Conservation (phyloP, 1,284 basidiomycete species). For the Trametes pubescens region DNA sequence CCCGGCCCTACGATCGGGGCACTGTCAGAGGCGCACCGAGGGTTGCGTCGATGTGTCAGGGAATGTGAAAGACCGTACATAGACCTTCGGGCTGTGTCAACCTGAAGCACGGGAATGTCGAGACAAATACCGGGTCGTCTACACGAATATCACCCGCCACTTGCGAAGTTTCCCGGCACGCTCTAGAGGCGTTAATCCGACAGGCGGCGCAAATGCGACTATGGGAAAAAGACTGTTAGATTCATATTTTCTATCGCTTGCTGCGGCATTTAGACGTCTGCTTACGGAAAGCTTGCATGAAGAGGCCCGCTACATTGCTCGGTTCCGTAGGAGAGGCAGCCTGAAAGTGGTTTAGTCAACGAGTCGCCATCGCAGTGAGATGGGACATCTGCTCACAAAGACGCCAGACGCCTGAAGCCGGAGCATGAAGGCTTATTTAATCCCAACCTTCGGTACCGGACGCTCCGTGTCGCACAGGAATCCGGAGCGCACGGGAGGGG, state of each 20-base stretch:
- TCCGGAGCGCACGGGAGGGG: background rate
- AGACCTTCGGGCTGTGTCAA: constrained; percentile 1
- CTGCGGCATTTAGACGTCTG: background rate
- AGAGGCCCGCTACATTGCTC: background rate
- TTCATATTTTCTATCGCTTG: background rate
- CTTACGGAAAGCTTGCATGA: background rate
- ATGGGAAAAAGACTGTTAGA: background rate
- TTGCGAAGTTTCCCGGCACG: background rate
- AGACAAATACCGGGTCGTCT: background rate
- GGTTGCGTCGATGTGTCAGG: background rate
- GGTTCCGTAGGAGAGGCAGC: background rate
- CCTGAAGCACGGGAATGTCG: background rate
- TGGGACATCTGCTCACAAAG: background rate
- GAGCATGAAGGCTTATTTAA: background rate
- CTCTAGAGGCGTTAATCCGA: background rate
- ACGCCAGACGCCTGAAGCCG: background rate
- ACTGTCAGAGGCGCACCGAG: background rate
- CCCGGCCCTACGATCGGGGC: background rate
- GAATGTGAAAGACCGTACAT: background rate
- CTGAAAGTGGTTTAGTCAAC: background rate
- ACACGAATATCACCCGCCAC: background rate
- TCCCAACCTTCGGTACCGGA: background rate
- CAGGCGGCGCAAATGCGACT: constrained; percentile 2
- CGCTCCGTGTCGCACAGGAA: background rate
- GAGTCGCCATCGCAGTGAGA: background rate